Base-by-base conservation (phyloP, 108 stramenopile genomes). In the Nitzschia sp. region DNA sequence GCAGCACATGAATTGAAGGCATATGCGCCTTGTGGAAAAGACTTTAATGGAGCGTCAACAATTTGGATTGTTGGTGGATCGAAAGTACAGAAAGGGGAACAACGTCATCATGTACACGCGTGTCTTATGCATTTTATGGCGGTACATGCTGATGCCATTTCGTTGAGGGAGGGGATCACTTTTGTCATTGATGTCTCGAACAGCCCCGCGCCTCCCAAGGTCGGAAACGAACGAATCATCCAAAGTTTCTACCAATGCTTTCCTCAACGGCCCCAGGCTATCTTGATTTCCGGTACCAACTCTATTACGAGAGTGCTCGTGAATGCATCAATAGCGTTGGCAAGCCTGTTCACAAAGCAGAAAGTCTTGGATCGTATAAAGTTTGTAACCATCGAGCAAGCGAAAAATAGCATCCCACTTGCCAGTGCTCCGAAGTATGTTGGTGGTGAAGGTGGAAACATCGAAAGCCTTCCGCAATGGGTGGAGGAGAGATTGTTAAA, bases 291-390 rank as follows among this genome's bases (percentile, higher is more conserved):
- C 22, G 79, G 79, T 0, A 61, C 79, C 0, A 55, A 27, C 21
- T 0, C 30, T 17, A 48, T 60, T 0, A 65, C 64, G 47, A 36
- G 79, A 50, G 25, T 80, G 21, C 30, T 62, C 38, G 55, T 80
- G 53, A 80, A 80, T 57, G 63, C 53, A 3, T 9, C 63, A 1
- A 58, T 80, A 4, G 28, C 27, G 26, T 22, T 80, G 33, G 79
- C 73, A 13, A 28, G 35, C 17, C 21, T 75, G 2, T 74, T 80
- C 0, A 71, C 71, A 15, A 80, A 80, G 30, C 56, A 70, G 36
- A 80, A 80, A 53, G 45, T 80, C 45, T 28, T 80, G 32, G 41
- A 75, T 22, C 32, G 79, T 30, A 80, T 80, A 0, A 23, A 68
- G 36, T 79, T 79, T 47, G 77, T 71, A 0, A 62, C 56, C 17